phyloP scores from a whole-genome alignment of 345 rosid species.

The Eucalyptus erythrocorys region DNA sequence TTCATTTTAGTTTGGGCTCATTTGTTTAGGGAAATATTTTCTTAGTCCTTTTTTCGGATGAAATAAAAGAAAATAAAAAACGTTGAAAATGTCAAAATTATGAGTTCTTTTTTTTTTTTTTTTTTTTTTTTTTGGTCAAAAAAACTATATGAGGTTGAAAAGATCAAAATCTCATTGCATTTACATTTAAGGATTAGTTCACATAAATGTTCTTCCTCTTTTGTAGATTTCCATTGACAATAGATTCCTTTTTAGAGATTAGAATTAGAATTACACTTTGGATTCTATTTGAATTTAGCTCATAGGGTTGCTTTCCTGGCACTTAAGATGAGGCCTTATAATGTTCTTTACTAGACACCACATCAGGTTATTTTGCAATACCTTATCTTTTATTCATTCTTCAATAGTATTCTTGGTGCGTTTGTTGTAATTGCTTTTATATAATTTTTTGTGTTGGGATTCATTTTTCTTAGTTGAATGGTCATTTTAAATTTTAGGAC shows the following conservation, averaged over 20 bases:
- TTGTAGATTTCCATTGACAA: background rate
- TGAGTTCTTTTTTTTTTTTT: too few species aligned
- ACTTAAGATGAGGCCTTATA: background rate
- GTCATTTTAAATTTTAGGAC: background rate
- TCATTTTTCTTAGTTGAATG: background rate
- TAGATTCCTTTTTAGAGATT: background rate
- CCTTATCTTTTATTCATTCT: background rate
- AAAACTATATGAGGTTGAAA: background rate
- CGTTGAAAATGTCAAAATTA: background rate
- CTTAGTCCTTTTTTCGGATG: background rate
- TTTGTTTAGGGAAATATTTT: background rate
- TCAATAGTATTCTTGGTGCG: background rate
- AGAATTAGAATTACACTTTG: background rate
- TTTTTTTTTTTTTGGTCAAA: too few species aligned
- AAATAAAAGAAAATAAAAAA: too few species aligned
- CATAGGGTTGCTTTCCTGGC: background rate
- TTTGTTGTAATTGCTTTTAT: background rate
- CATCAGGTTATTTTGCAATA: background rate
- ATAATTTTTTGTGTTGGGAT: background rate
- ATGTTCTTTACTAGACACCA: background rate
- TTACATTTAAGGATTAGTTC: background rate
- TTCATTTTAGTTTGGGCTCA: background rate
- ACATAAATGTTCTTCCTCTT: background rate
- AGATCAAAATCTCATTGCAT: background rate
- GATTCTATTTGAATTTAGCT: background rate